A percentile compares a stretch with the other conserved stretches of the same genome.
These are phyloP conservation scores for Salvia sclarea DNA, from an alignment of 305 asterid genomes.

Conservation along the genomic window DNA sequence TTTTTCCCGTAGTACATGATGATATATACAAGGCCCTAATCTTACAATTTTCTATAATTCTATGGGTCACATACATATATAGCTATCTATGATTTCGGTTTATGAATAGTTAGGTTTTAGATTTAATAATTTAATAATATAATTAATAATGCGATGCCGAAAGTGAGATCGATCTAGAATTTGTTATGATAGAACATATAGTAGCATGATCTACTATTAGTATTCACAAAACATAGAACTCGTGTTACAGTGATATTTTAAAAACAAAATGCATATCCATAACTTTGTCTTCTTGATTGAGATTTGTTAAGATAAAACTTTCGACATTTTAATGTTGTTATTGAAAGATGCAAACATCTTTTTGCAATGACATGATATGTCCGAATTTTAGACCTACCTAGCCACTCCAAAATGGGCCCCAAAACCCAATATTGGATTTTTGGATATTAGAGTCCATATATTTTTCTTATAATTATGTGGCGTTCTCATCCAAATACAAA, in stretches of 20 bases:
- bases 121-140: no score
- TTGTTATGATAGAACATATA: not conserved
- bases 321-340: slow-evolving; percentile 12
- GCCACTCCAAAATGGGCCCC: slow-evolving; percentile 11
- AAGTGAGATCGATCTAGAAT: not conserved
- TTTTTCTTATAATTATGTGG: slow-evolving; percentile 35
- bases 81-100: no score
- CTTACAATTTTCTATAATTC: no score
- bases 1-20: no score
- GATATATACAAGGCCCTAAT: no score
- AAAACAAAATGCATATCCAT: no score
- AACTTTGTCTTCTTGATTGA: not conserved
- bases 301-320: not conserved
- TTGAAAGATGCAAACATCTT: not conserved
- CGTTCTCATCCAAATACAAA: slow-evolving; percentile 43
- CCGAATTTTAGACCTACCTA: slow-evolving; percentile 18
- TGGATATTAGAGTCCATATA: not conserved
- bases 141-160: not conserved
- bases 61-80: no score
- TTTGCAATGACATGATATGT: not conserved
- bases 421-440: slow-evolving; percentile 20
- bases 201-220: not conserved
- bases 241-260: not conserved
- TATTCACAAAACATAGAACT: not conserved
- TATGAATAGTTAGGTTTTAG: no score